These are phyloP conservation scores for Nyctanthes arbortristis DNA, from an alignment of 257 asterid genomes.

Conservation along the genomic window DNA sequence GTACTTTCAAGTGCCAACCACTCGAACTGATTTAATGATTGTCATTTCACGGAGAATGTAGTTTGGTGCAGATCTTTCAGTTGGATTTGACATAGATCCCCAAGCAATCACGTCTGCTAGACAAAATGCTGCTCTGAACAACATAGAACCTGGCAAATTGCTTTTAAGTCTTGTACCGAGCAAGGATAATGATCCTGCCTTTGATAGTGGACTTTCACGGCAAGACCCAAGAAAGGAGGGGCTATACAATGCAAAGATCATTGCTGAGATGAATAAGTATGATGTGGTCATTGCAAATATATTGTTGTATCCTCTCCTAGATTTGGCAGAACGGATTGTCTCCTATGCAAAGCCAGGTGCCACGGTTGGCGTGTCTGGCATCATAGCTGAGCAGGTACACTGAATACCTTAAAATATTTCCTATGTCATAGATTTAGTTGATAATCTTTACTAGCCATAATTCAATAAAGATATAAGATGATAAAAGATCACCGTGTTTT, in stretches of 20 bases:
- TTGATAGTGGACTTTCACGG: slow-evolving; percentile 30
- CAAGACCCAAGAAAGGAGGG: slow-evolving; percentile 18
- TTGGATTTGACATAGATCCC: slow-evolving; percentile 83
- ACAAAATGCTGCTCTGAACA: slow-evolving; percentile 68
- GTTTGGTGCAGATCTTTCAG: slow-evolving; percentile 83
- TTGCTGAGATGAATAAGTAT: slow-evolving; percentile 47
- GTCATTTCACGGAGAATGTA: slow-evolving; percentile 24
- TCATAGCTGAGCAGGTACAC: slow-evolving; percentile 83
- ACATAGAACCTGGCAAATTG: slow-evolving; percentile 53
- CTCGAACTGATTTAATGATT: not conserved
- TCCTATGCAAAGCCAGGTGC: slow-evolving; percentile 84
- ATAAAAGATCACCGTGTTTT: not conserved
- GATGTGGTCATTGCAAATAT: slow-evolving; percentile 84
- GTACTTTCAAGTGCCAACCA: not conserved
- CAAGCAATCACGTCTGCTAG: slow-evolving; percentile 80
- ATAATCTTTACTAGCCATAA: not conserved
- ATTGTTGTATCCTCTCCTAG: slow-evolving; percentile 68
- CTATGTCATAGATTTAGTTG: not conserved
- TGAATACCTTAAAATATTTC: not conserved
- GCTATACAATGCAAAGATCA: slow-evolving; percentile 34
- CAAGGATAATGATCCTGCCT: slow-evolving; percentile 30
- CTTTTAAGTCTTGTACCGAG: slow-evolving; percentile 60
- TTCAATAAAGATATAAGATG: not conserved
- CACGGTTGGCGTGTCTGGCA: slow-evolving; percentile 71
- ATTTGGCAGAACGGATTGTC: slow-evolving; percentile 70